A percentile compares a stretch with the other conserved stretches of the same genome.
phyloP scores from a whole-genome alignment of 1,284 basidiomycete genomes.

The Vanrija pseudolonga region DNA sequence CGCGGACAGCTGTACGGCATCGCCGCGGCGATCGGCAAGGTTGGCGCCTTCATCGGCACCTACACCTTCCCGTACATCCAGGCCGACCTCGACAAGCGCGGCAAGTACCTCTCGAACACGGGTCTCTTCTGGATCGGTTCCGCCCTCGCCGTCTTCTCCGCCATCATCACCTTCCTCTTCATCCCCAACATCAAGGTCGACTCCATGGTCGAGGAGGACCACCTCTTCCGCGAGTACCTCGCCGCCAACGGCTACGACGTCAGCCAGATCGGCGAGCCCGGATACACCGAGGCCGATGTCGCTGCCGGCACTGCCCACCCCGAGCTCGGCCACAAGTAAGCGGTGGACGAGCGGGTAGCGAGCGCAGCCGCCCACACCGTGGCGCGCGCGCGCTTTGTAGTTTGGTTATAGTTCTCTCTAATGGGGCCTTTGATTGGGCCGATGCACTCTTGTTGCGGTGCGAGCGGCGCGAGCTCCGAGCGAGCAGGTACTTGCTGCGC shows the following conservation, averaged over 20 bases:
- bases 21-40: slow-evolving; percentile 82
- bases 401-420: too few relatives aligned
- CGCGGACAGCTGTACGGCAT: slow-evolving; percentile 80
- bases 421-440: too few relatives aligned
- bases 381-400: too few relatives aligned
- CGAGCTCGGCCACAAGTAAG: neutral
- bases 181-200: slow-evolving; percentile 71
- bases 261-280: slow-evolving; percentile 13
- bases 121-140: slow-evolving; percentile 44
- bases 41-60: slow-evolving; percentile 66
- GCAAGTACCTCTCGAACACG: slow-evolving; percentile 41
- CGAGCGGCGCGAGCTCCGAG: too few relatives aligned
- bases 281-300: neutral
- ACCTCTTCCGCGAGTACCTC: slow-evolving; percentile 73
- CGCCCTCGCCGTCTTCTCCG: slow-evolving; percentile 72
- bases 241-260: slow-evolving; percentile 62
- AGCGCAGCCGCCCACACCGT: too few relatives aligned
- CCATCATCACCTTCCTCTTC: slow-evolving; percentile 67
- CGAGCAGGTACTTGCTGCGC: too few relatives aligned
- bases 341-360: too few relatives aligned
- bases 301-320: neutral
- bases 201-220: slow-evolving; percentile 74
- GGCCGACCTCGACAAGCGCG: slow-evolving; percentile 27
- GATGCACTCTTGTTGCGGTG: too few relatives aligned
- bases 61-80: slow-evolving; percentile 70